Conservation (phyloP, 2,329 filamentous ascomycete genomes). For the Diaporthe eres region DNA sequence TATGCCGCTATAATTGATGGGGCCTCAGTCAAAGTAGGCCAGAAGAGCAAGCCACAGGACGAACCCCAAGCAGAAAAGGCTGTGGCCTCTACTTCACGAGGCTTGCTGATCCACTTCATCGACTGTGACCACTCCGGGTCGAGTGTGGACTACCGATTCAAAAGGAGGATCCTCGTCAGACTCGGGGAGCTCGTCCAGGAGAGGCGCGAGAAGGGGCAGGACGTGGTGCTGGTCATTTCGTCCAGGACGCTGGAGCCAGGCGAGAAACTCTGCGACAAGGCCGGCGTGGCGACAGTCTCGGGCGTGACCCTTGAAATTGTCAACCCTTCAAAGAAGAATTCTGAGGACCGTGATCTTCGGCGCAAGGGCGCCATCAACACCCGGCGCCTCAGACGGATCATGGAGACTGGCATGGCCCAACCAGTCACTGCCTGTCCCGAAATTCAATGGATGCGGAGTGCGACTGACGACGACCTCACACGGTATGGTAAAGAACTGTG, state of each 20-base stretch:
- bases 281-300: not conserved
- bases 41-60: not conserved
- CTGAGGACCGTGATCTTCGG: not conserved
- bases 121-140: not conserved
- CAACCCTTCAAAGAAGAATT: not conserved
- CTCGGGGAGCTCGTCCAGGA: slow-evolving; percentile 1
- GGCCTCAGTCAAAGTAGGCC: not conserved
- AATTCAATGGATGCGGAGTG: not conserved
- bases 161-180: not conserved
- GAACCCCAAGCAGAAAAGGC: fast-evolving
- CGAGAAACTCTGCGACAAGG: not conserved
- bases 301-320: not conserved
- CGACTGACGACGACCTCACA: not conserved
- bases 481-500: slow-evolving; percentile 1
- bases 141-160: not conserved
- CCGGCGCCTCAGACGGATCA: not conserved
- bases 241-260: not conserved
- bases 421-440: not conserved
- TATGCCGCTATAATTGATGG: not conserved
- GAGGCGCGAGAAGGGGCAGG: not conserved
- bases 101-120: not conserved
- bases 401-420: not conserved
- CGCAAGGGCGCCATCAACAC: not conserved
- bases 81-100: not conserved
- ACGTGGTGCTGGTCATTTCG: not conserved